Percentiles rank a stretch among this genome's conserved stretches.
These are phyloP conservation scores for Quercus mongolica DNA, from an alignment of 306 rosid genomes.

Conservation along the genomic window DNA sequence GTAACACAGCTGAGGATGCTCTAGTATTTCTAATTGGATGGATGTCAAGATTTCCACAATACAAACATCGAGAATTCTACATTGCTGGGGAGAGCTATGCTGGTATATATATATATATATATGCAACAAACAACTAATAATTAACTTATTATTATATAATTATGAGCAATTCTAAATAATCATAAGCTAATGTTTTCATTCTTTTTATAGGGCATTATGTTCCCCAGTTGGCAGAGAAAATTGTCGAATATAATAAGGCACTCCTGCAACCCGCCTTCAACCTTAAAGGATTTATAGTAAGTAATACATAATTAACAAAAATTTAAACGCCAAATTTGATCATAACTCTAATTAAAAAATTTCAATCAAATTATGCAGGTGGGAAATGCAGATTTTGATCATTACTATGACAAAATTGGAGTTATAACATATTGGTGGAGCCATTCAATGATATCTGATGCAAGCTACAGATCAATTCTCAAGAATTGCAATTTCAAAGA, in stretches of 20 bases:
- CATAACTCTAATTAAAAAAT: background rate
- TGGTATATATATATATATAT: slow-evolving; percentile 31
- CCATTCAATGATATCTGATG: slow-evolving; percentile 61
- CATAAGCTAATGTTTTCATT: background rate
- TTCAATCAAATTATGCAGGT: slow-evolving; percentile 32
- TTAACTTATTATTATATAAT: background rate
- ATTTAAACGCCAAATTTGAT: background rate
- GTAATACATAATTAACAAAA: background rate
- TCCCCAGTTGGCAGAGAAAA: slow-evolving; percentile 74
- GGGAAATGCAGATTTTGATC: slow-evolving; percentile 74
- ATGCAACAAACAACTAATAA: background rate
- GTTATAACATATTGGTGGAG: slow-evolving; percentile 7
- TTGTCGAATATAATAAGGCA: slow-evolving; percentile 51
- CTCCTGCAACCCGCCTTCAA: slow-evolving; percentile 46
- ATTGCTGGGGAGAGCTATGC: slow-evolving; percentile 91
- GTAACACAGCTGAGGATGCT: slow-evolving; percentile 68
- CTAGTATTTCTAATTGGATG: slow-evolving; percentile 60
- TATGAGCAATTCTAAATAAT: background rate
- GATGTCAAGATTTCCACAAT: slow-evolving; percentile 77
- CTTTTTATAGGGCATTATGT: slow-evolving; percentile 65
- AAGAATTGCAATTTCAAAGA: slow-evolving; percentile 56
- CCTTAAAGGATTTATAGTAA: slow-evolving; percentile 71
- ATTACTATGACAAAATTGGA: slow-evolving; percentile 54
- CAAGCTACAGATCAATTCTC: slow-evolving; percentile 60
- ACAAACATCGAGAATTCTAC: slow-evolving; percentile 68